Evolutionary conservation across 1,139 yeast genomes (phyloP), one percentile per base, ranked within the genome.

Genomic region (Hyphopichia wangnamkhiaoensis): DNA sequence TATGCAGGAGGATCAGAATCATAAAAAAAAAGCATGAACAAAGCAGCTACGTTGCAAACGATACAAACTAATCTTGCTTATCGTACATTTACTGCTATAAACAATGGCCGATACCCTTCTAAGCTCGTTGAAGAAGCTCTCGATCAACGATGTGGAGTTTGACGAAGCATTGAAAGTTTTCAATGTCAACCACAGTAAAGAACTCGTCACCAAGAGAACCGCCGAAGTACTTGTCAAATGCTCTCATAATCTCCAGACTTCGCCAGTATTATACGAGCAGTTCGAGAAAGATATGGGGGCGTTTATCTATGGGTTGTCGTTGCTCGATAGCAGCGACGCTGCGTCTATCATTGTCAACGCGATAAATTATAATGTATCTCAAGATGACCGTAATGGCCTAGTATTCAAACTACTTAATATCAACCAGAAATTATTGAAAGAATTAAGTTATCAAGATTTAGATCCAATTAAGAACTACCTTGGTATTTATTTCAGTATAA

Each of bases 281-380:
- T 42, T 64, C 16, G 42, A 53, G 3, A 46, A 55, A 27, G 54
- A 60, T 31, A 45, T 52, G 1, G 48, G 39, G 7, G 40, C 37
- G 21, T 58, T 63, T 32, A 27, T 65, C 4, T 42, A 44, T 25
- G 55, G 52, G 0, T 40, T 61, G 4, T 9, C 47, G 5, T 39
- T 37, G 5, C 14, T 61, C 1, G 48, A 44, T 4, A 17, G 6
- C 15, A 6, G 7, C 14, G 68, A 63, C 37, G 14, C 37, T 6
- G 43, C 50, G 16, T 58, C 49, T 1, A 37, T 56, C 7, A 34
- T 56, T 3, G 35, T 52, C 3, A 57, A 54, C 33, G 23, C 48
- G 2, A 35, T 58, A 4, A 41, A 39, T 16, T 34, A 41, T 4
- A 35, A 36, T 15, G 33, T 33, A 4, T n/a, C 23, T 16, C 17